A percentile compares a stretch with the other conserved stretches of the same genome.
phyloP scores from a whole-genome alignment of 345 rosid genomes.

The Nasturtium officinale region DNA sequence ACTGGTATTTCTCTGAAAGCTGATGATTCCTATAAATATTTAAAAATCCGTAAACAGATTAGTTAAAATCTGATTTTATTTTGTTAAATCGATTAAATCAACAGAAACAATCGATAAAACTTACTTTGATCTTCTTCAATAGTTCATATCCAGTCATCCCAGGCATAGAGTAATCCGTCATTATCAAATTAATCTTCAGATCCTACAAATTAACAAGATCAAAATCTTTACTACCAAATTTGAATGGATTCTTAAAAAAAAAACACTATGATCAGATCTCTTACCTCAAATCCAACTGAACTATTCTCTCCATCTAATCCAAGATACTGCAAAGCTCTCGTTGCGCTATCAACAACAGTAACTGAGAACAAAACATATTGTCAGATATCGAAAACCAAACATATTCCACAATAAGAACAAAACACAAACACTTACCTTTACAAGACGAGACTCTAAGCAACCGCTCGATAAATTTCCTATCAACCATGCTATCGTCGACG shows the following conservation, averaged over 20 bases:
- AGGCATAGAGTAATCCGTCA: slow-evolving; percentile 88
- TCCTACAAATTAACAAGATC: slow-evolving; percentile 42
- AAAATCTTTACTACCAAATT: slow-evolving; percentile 5
- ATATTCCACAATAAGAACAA: neutral
- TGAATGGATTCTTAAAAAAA: neutral
- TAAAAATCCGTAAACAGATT: slow-evolving; percentile 6
- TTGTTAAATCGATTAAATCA: neutral
- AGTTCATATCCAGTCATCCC: slow-evolving; percentile 89
- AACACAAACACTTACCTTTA: slow-evolving; percentile 54
- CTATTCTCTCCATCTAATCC: slow-evolving; percentile 73
- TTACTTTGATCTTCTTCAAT: slow-evolving; percentile 74
- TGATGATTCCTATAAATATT: slow-evolving; percentile 61
- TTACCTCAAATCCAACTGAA: slow-evolving; percentile 68
- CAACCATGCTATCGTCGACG: slow-evolving; percentile 84
- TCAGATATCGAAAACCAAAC: neutral
- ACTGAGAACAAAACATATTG: slow-evolving; percentile 46
- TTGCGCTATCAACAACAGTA: slow-evolving; percentile 73
- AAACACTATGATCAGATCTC: slow-evolving; percentile 7
- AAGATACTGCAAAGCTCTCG: slow-evolving; percentile 71
- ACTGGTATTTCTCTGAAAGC: slow-evolving; percentile 78
- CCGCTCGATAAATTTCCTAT: slow-evolving; percentile 76
- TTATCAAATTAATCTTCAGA: slow-evolving; percentile 73
- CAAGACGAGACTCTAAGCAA: slow-evolving; percentile 77
- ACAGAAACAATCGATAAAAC: neutral
- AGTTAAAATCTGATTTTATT: neutral